Evolutionary conservation across 2,329 filamentous ascomycete genomes (phyloP), one percentile per base, ranked within the genome.

Genomic region (Hymenoscyphus fraxineus): DNA sequence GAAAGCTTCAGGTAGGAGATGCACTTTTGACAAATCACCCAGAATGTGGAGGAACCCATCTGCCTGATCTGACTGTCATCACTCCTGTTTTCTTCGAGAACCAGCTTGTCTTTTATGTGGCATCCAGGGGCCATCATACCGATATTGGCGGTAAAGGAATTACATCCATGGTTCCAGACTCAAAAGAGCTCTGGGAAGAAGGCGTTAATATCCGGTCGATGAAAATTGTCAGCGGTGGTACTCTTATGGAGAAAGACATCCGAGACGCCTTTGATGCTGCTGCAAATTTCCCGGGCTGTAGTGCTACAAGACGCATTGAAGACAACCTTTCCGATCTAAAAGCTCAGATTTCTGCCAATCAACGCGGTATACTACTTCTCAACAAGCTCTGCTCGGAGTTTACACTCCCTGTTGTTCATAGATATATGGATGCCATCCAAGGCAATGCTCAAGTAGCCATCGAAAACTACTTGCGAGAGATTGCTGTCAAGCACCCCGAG

Each of bases 301-400:
- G 84, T 59, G 91, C 91, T 1, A 93, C 91, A 0, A 81, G 91
- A 51, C 91, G 89, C 72, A 80, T 95, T 1, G 85, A 84, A 5
- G 92, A 96, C 76, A 95, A 95, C 74, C 80, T 95, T 68, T 92
- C 91, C 64, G 92, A 95, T 73, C 81, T 95, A 55, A 92, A 93
- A 75, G 92, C 92, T 0, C 91, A 95, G 74, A 88, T 94, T 16
- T 90, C 92, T 0, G 91, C 92, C 3, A 95, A 96, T 73, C 87
- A 91, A 66, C 92, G 92, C 71, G 92, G 92, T 7, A 93, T 93
- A 72, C 86, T 85, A 41, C 80, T 93, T 19, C 93, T 95, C 68
- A 83, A 83, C 62, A 81, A 83, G 0, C 79, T 94, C 0, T 92
- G 94, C 69, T 82, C 83, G 10, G 91, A 94, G 71, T 40, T 60